These are phyloP conservation scores for Nigrospora osmanthi DNA, from an alignment of 2,329 filamentous ascomycete genomes.

Conservation along the genomic window DNA sequence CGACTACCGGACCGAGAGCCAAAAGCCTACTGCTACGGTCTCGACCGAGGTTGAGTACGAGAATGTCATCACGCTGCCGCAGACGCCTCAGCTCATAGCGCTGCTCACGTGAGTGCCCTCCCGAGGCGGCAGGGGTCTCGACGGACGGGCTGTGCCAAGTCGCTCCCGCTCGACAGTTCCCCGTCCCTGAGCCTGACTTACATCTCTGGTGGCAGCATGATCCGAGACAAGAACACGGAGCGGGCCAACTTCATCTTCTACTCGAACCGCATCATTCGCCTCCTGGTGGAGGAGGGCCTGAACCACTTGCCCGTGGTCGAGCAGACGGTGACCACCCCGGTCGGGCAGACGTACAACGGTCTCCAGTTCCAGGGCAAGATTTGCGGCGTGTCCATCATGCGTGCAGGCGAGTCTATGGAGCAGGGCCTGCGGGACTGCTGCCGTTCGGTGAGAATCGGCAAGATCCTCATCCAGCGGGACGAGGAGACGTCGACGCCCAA, in stretches of 20 bases:
- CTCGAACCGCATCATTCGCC: constrained; percentile 93
- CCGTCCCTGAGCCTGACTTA: too few species aligned
- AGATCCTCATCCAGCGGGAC: constrained; percentile 95
- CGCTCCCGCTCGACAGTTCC: too few species aligned
- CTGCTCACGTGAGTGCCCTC: constrained; percentile 76
- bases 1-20: constrained; percentile 64
- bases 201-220: constrained; percentile 58
- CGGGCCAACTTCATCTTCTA: constrained; percentile 99
- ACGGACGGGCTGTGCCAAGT: background rate
- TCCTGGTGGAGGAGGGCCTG: constrained; percentile 92
- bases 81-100: constrained; percentile 95
- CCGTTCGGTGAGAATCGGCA: constrained; percentile 93
- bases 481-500: constrained; percentile 90
- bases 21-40: constrained; percentile 82
- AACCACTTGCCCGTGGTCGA: constrained; percentile 92
- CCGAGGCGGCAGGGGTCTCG: constrained; percentile 5
- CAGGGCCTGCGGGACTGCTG: constrained; percentile 94
- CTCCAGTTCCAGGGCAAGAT: constrained; percentile 97
- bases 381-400: constrained; percentile 97
- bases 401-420: constrained; percentile 97
- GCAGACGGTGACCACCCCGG: constrained; percentile 83
- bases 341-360: constrained; percentile 80
- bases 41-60: constrained; percentile 74
- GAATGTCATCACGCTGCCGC: constrained; percentile 83
- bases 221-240: constrained; percentile 81